Base-by-base conservation (phyloP, 1,284 basidiomycete species). In the Cryptococcus sp. region DNA sequence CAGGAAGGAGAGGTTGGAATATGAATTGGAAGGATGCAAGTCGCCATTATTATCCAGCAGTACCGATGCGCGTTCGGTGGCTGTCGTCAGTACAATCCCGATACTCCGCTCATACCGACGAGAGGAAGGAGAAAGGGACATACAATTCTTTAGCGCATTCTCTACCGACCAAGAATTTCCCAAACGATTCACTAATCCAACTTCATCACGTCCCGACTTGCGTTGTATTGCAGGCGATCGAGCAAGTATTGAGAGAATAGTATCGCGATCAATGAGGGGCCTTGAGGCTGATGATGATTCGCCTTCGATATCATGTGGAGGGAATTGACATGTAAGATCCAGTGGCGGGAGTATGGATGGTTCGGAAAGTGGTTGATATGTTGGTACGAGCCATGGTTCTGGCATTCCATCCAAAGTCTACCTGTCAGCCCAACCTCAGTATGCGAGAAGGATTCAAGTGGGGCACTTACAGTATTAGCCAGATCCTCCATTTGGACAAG, bases 1-100 rank as follows among this genome's bases (percentile, higher is more conserved):
- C 32, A 84, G 81, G 50, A 91, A 76, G 60, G 86, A 89, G 65
- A 87, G 85, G 48, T 89, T 78, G 3, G 88, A 91, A 86, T 87
- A 2, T 87, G 85, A 79, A 70, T 46, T 87, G 82, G 52, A 80
- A 82, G n/a, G 76, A 77, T 7, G 80, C 77, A 43, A 80, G 79
- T 50, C 77, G 78, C 67, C 86, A 45, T 85, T 78, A 49, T 83
- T 82, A 85, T 54, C 21, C 22, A 44, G 25, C 22, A 41, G n/a
- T 31, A 14, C 18, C 14, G 24, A 48, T 22, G 39, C 11, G 11
- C 39, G 19, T 37, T 40, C n/a, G 16, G 13, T 19, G 13, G 24
- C 36, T 4, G 32, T 5, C 36, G 14, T 18, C 46, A 40, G 31
- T 16, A 40, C n/a, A n/a, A n/a, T n/a, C n/a, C n/a, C n/a, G n/a